These are phyloP conservation scores for Colletotrichum cuscutae DNA, from an alignment of 2,329 filamentous ascomycete genomes.

Conservation along the genomic window DNA sequence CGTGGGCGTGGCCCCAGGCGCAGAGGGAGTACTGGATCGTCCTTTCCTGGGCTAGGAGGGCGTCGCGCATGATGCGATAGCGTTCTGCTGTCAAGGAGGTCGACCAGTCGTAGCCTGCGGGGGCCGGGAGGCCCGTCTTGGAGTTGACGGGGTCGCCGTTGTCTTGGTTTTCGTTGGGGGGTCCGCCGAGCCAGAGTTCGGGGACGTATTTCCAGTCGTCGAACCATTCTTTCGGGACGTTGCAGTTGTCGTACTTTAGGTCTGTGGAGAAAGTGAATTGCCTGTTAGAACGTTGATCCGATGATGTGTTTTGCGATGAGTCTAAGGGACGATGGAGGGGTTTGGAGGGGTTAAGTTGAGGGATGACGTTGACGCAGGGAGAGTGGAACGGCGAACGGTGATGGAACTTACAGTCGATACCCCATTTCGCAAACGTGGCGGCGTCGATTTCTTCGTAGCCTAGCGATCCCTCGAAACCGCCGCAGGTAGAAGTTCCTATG, in stretches of 20 bases:
- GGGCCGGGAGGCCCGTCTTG: constrained; percentile 48
- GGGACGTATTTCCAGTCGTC: constrained; percentile 46
- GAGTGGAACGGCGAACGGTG: neutral
- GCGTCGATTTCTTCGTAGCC: constrained; percentile 69
- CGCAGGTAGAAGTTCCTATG: constrained; percentile 56
- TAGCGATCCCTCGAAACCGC: constrained; percentile 65
- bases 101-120: constrained; percentile 61
- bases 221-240: constrained; percentile 49
- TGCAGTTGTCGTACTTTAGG: constrained; percentile 69
- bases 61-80: constrained; percentile 63
- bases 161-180: constrained; percentile 41
- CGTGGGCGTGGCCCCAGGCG: constrained; percentile 62
- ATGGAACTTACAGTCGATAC: constrained; percentile 60
- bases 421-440: constrained; percentile 66
- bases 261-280: constrained; percentile 43
- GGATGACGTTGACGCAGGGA: neutral
- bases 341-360: neutral
- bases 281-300: neutral
- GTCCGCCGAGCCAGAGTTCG: constrained; percentile 41
- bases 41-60: constrained; percentile 53
- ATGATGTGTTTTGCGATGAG: neutral
- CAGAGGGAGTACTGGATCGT: constrained; percentile 63
- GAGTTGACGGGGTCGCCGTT: constrained; percentile 40
- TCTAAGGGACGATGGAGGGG: neutral
- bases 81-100: constrained; percentile 57